Conservation (phyloP, 148 eudicot species). For the Nepenthes mirabilis region DNA sequence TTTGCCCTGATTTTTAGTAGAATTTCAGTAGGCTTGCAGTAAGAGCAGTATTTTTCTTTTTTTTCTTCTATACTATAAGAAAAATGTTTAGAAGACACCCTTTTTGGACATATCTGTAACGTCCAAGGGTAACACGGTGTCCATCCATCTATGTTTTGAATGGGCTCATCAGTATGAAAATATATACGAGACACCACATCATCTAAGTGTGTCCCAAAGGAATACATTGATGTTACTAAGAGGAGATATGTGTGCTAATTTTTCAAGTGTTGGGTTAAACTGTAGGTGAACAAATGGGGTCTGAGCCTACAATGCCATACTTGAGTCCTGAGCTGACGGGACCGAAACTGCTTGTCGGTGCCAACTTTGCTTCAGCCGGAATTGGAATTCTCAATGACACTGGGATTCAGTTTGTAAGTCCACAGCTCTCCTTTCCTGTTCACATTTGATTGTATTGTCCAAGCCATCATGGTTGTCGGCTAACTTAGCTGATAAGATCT, state of each 20-base stretch:
- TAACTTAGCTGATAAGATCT: background rate
- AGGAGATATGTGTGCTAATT: background rate
- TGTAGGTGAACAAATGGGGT: constrained; percentile 46
- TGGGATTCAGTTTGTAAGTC: constrained; percentile 66
- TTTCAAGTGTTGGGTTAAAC: background rate
- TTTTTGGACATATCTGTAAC: too few species aligned
- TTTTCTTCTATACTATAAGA: too few species aligned
- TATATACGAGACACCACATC: too few species aligned
- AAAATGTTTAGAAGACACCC: too few species aligned
- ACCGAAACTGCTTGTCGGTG: constrained; percentile 40
- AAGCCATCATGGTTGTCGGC: background rate
- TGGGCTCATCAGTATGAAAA: too few species aligned
- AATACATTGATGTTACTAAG: background rate
- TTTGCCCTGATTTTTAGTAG: too few species aligned
- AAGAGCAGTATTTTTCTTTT: too few species aligned
- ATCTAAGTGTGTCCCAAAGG: too few species aligned
- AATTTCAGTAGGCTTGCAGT: too few species aligned
- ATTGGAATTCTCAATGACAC: constrained; percentile 74
- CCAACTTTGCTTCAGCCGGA: constrained; percentile 85
- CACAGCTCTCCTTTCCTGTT: background rate
- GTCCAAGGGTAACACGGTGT: too few species aligned
- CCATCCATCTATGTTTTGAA: too few species aligned
- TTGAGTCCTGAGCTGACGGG: constrained; percentile 43
- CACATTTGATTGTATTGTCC: background rate
- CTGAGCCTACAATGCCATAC: constrained; percentile 57